phyloP scores from a whole-genome alignment of 2,329 filamentous ascomycete species.

The Cryphonectria japonica region DNA sequence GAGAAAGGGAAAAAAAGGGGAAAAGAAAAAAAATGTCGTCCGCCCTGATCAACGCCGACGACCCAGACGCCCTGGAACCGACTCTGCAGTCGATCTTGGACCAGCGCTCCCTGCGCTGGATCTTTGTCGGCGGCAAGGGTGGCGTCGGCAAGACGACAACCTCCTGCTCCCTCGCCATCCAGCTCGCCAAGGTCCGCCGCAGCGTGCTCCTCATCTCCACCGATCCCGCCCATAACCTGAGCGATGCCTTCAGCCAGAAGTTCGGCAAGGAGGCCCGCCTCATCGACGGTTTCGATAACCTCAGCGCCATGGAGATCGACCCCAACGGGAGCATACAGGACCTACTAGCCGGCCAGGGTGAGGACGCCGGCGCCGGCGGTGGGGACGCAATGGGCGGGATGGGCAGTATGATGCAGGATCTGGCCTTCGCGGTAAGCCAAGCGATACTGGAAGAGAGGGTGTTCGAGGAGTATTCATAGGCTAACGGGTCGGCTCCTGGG shows the following conservation, averaged over 20 bases:
- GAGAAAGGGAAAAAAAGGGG: neutral
- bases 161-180: constrained; percentile 96
- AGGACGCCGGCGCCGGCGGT: constrained; percentile 56
- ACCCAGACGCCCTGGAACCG: constrained; percentile 84
- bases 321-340: constrained; percentile 98
- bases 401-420: constrained; percentile 97
- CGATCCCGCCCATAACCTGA: constrained; percentile 96
- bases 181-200: constrained; percentile 92
- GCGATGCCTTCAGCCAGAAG: constrained; percentile 97
- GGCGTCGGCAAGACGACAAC: constrained; percentile 99
- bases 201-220: constrained; percentile 97
- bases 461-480: neutral
- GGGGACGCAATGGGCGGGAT: constrained; percentile 72
- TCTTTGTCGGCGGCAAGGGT: constrained; percentile 98
- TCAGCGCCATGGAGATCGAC: constrained; percentile 99
- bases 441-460: neutral
- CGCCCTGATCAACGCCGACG: constrained; percentile 52
- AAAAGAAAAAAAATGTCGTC: constrained; percentile 38
- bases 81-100: constrained; percentile 93
- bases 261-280: constrained; percentile 98
- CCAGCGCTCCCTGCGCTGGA: constrained; percentile 95
- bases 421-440: constrained; percentile 73
- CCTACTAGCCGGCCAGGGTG: constrained; percentile 76
- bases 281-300: constrained; percentile 87
- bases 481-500: neutral